Evolutionary conservation across 768 basidiomycete genomes (phyloP), one percentile per base, ranked within the genome.

Genomic region (Phaffia tasmanica): DNA sequence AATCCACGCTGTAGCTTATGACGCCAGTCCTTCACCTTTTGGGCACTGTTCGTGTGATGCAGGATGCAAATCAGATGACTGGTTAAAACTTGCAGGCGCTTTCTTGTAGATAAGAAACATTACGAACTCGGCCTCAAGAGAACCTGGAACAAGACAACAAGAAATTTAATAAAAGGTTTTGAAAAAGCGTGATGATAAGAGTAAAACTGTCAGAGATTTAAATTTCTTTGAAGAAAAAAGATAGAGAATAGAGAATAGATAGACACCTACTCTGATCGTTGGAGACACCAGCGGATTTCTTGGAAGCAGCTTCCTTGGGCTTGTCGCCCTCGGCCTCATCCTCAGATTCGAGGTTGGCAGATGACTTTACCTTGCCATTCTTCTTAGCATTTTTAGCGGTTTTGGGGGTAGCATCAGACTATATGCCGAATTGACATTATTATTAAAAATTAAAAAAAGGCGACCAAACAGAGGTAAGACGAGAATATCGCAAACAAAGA

Each of bases 1-100:
- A 91, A 87, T 0, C 84, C 87, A 76, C 90, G 87, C 77, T 97
- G 92, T 2, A 95, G 81, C 76, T 84, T 87, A 76, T 94, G 90
- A 71, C 93, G 81, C 91, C 92, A 94, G 66, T 88, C 87, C 73
- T 87, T 85, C 72, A 93, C 89, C 75, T 86, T 85, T 19, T 32
- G 49, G 27, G 67, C 63, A 57, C 67, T 69, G 57, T 30, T 8
- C n/a, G 25, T 42, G 35, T 11, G 11, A 42, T 11, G 35, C 35
- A 11, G 35, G 11, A 5, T 42, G 11, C 35, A 42, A 42, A 42
- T 42, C 35, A 11, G 11, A 42, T 42, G 11, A 11, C 11, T 42
- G 11, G 35, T 42, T 42, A 11, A 42, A 11, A 42, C 11, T 42
- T 11, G 35, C 35, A 42, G 35, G 11, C 4, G 35, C 4, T 11